A percentile compares a stretch with the other conserved stretches of the same genome.
Conservation (phyloP, 352 stramenopile genomes). For the Globisporangium viniferum region DNA sequence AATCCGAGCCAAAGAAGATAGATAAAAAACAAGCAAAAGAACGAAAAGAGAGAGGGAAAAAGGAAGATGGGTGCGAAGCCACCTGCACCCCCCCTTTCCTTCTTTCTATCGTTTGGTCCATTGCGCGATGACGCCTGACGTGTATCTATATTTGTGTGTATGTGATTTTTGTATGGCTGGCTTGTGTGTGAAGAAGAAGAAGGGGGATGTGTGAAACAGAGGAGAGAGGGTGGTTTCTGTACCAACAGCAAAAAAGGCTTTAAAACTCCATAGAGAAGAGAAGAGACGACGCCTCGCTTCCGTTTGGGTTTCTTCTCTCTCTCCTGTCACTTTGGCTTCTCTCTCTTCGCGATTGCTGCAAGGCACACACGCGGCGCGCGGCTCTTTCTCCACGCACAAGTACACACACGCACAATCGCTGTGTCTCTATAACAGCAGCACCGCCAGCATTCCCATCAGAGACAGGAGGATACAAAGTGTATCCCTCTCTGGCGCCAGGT, state of each 20-base stretch:
- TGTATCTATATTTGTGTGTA: not conserved
- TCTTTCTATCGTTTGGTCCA: not conserved
- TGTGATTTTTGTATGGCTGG: not conserved
- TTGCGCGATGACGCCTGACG: not conserved
- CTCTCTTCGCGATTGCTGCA: not conserved
- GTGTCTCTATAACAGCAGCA: not conserved
- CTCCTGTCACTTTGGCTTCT: conserved; percentile 6
- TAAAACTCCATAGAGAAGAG: not conserved
- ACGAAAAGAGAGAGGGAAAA: not conserved
- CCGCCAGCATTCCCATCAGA: not conserved
- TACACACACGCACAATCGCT: not conserved
- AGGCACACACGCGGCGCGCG: too few relatives aligned
- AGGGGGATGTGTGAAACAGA: not conserved
- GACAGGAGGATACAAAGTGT: not conserved
- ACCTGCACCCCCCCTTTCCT: not conserved
- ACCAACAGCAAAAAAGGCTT: not conserved
- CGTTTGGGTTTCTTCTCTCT: not conserved
- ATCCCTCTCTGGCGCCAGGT: not conserved
- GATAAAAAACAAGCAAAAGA: too few relatives aligned
- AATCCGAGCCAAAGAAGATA: too few relatives aligned
- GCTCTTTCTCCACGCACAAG: not conserved
- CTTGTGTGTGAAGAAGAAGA: not conserved
- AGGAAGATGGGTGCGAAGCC: not conserved
- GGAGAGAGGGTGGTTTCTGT: not conserved
- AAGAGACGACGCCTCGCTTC: not conserved